Evolutionary conservation across 31 red algal genomes (phyloP), one percentile per base, ranked within the genome.

Genomic region (Endocladia muricata): DNA sequence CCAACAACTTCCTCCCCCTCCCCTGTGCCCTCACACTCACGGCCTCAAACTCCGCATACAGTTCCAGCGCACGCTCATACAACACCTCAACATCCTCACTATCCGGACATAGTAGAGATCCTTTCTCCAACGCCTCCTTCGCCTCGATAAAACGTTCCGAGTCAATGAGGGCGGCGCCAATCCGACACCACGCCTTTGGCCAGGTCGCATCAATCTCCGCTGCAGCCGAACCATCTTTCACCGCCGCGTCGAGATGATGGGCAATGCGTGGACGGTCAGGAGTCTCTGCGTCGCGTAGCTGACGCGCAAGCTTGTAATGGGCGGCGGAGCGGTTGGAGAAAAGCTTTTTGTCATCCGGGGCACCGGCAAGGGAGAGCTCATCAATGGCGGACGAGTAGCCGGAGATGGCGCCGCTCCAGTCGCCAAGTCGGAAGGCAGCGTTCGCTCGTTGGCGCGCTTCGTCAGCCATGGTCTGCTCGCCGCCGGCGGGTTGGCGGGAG

Each of bases 241-340:
- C 84, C 0, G 91, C 91, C 9, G 65, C 68, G 62, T 94, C 80
- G 8, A 89, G 63, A 42, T 83, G 67, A 43, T 73, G 58, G 41
- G 63, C 37, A 51, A 89, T 73, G 34, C 41, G 40, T 3, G 59
- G 43, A 11, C 56, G 62, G 58, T 76, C 77, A 15, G 80, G 41
- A 41, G 74, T 41, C 1, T 83, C 73, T 9, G 79, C 84, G 1
- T 84, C 83, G 54, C 70, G 85, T 40, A 89, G 40, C 26, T 89
- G 85, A 13, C 76, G 67, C 25, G 83, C 77, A 38, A 83, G 70
- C 61, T 87, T 83, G 73, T 84, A 80, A 70, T 84, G 85, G 5
- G 91, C 91, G 30, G 84, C 91, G 54, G 84, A 89, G 35, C 91
- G 85, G 78, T 94, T 94, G 41, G 91, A 87, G 23, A 63, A 87